These are phyloP conservation scores for Niebla homalea DNA, from an alignment of 495 filamentous ascomycete species.

Conservation along the genomic window DNA sequence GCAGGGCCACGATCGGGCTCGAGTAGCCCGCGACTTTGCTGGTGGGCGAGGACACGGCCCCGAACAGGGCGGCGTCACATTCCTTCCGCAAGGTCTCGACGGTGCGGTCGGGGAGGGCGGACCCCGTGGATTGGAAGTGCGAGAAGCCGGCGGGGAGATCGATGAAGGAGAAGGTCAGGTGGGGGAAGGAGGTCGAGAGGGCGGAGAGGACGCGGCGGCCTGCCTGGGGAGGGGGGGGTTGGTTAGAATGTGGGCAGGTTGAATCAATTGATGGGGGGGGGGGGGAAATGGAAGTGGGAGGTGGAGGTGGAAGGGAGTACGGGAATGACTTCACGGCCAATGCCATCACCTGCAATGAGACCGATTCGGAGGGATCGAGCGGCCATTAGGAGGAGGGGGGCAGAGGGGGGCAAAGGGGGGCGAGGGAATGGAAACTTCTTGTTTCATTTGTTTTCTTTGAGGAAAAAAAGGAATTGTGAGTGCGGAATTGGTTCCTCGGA, in stretches of 20 bases:
- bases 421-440: no score
- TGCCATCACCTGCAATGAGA: constrained; percentile 95
- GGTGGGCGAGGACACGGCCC: constrained; percentile 84
- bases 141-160: constrained; percentile 87
- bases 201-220: constrained; percentile 83
- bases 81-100: constrained; percentile 72
- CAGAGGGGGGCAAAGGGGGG: not conserved
- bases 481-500: no score
- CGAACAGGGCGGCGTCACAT: constrained; percentile 93
- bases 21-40: constrained; percentile 87
- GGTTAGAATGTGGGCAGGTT: not conserved
- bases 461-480: no score
- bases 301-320: constrained; percentile 23
- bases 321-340: constrained; percentile 96
- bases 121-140: constrained; percentile 78
- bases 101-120: constrained; percentile 78
- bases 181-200: constrained; percentile 56
- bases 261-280: constrained; percentile 3
- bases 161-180: constrained; percentile 85
- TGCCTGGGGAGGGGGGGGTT: constrained; percentile 33
- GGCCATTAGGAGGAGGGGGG: constrained; percentile 22
- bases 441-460: no score
- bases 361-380: constrained; percentile 47
- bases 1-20: constrained; percentile 90
- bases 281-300: not conserved